phyloP scores from a whole-genome alignment of 163 green algal species.

The Volvox carteri region DNA sequence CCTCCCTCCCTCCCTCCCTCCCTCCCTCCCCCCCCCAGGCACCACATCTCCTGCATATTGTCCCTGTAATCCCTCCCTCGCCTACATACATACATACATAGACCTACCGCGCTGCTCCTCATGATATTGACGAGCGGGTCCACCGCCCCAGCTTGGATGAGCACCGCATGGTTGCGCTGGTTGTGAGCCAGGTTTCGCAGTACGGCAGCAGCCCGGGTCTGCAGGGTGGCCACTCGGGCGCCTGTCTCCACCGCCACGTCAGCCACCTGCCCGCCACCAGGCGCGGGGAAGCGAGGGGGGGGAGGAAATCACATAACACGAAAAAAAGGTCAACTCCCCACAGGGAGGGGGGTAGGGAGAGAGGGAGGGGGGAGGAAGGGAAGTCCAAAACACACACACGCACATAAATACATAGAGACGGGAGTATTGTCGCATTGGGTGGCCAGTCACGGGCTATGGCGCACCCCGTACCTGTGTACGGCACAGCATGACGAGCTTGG shows the following conservation, averaged over 20 bases:
- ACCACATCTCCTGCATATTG: background rate
- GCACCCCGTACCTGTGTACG: constrained; percentile 9
- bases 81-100: too few species aligned
- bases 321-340: too few species aligned
- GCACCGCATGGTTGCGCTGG: constrained; percentile 52
- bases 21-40: background rate
- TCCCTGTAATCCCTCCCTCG: background rate
- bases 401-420: too few species aligned
- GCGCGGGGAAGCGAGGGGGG: too few species aligned
- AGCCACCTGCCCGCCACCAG: background rate
- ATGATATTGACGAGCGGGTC: constrained; percentile 64
- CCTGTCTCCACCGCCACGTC: constrained; percentile 18
- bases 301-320: too few species aligned
- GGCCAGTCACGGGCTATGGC: too few species aligned
- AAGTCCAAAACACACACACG: too few species aligned
- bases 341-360: too few species aligned
- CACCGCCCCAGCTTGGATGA: constrained; percentile 60
- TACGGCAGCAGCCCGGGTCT: constrained; percentile 61
- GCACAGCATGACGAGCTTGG: constrained; percentile 50
- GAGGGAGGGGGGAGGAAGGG: too few species aligned
- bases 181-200: constrained; percentile 69
- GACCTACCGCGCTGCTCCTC: constrained; percentile 46
- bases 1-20: background rate
- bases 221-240: constrained; percentile 31
- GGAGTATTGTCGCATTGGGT: too few species aligned